Evolutionary conservation across 1,284 basidiomycete species (phyloP), one percentile per base, ranked within the genome.

Genomic region (Ustilago hordei): DNA sequence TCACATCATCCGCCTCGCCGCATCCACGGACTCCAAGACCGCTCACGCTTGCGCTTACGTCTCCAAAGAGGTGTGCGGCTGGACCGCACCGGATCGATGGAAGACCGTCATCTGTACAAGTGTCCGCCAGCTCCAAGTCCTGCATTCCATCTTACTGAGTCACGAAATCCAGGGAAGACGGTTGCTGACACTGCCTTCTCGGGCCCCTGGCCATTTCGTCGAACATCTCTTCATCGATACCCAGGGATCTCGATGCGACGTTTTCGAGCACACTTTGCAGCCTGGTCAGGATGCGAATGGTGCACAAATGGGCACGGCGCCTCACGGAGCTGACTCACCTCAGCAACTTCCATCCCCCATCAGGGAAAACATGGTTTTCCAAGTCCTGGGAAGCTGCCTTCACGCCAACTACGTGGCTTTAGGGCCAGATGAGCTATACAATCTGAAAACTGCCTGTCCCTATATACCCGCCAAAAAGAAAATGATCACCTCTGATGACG

Each of bases 31-130:
- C 23, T 17, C 53, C 23, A 50, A 55, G 36, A 70, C 72, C 9
- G 77, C 81, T 0, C 68, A 75, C 34, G 41, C 68, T 2, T 77
- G 80, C 23, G 79, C 81, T 0, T 66, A 63, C 23, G 78, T 81
- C n/a, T 81, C 79, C 17, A 71, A 68, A 36, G 17, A 48, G 13
- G 70, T 77, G 35, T 82, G 79, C 48, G 8, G 28, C 3, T 77
- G 67, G 66, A 82, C 79, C 0, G 59, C 64, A 2, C 38, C 54
- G 7, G 68, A 69, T 15, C 66, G 81, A 34, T 82, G 81, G 81
- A 65, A 60, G 28, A 75, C 79, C 6, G 45, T 82, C 43, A 43
- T 73, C 6, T 55, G 68, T 12, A 68, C 67, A 15, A 52, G 23
- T 6, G 19, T 17, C 2, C 0, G 47, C 7, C 55, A 70, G n/a